Base-by-base conservation (phyloP, 305 asterid genomes). In the Stenogyne calaminthoides region DNA sequence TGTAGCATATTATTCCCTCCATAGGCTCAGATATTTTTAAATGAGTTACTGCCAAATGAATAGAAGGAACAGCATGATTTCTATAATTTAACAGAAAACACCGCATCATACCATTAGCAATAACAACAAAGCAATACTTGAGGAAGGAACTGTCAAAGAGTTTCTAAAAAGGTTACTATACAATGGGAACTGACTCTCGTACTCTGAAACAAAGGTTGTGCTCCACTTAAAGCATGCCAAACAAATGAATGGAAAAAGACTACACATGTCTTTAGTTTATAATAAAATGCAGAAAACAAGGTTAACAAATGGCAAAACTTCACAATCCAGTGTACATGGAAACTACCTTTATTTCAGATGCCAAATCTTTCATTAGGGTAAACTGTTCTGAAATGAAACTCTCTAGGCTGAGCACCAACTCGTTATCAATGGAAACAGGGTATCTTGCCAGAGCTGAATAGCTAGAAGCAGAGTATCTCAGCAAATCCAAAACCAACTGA, bases 401-500 rank as follows among this genome's bases (percentile, higher is more conserved):
- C 81, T 86, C 89, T 49, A 92, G 82, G 77, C 71, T 76, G 71
- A 67, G 71, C 76, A 78, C 85, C 79, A 87, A 77, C 52, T 87
- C 89, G 77, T 82, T 85, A 85, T 81, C 80, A 71, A 73, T 57
- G 70, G 87, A 79, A 79, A 70, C 64, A 74, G 89, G 80, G 76
- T 86, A 85, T 82, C 90, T 85, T 59, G 94, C 88, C 62, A 90
- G 81, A 80, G 91, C 86, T 63, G 92, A 84, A 76, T 87, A 88
- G 69, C 84, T 81, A 55, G 96, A 77, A 71, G 89, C 84, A 56
- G 96, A 85, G 82, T 88, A 90, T 83, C 75, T 81, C 80, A 92
- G 90, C 84, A 95, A 78, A 83, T 92, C 96, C 88, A 85, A 61
- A 70, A 92, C 88, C 86, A 95, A 72, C 98, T 95, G 95, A 76